Conservation (phyloP, 352 stramenopile genomes). For the Phytophthora citricola region DNA sequence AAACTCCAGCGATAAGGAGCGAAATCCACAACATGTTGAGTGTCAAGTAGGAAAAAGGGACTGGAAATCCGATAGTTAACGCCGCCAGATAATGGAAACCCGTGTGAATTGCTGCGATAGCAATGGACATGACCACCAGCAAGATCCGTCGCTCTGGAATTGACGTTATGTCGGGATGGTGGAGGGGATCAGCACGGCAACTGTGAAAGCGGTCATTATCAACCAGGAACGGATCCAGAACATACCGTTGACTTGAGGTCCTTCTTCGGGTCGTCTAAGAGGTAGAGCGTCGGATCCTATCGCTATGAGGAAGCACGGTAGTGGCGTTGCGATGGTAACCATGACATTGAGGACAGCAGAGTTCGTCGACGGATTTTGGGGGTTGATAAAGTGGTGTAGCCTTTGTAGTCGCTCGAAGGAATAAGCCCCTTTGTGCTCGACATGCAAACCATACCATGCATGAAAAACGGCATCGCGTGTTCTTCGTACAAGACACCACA, state of each 20-base stretch:
- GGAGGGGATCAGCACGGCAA: conserved; percentile 17
- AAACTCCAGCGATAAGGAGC: conserved; percentile 16
- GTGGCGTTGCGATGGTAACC: conserved; percentile 6
- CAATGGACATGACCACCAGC: conserved; percentile 12
- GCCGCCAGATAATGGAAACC: conserved; percentile 22
- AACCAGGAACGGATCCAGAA: conserved; percentile 24
- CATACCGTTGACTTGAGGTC: conserved; percentile 14
- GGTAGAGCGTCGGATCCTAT: conserved; percentile 24
- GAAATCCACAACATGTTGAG: conserved; percentile 30
- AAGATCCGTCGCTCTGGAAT: conserved; percentile 12
- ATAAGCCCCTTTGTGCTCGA: conserved; percentile 30
- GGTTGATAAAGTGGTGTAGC: conserved; percentile 18
- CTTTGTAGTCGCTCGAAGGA: conserved; percentile 24
- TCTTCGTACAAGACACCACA: conserved; percentile 6
- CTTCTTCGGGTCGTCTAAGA: conserved; percentile 16
- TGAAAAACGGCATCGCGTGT: conserved; percentile 16
- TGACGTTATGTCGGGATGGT: conserved; percentile 13
- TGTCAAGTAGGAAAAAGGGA: conserved; percentile 27
- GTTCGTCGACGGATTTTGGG: conserved; percentile 1
- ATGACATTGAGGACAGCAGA: conserved; percentile 6
- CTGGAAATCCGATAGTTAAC: conserved; percentile 17
- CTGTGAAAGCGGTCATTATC: conserved; percentile 20
- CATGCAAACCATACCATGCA: conserved; percentile 16
- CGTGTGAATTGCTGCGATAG: conserved; percentile 11
- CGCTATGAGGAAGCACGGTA: conserved; percentile 22